phyloP scores from a whole-genome alignment of 1,284 basidiomycete species.

The Sanguinoderma infundibulare region DNA sequence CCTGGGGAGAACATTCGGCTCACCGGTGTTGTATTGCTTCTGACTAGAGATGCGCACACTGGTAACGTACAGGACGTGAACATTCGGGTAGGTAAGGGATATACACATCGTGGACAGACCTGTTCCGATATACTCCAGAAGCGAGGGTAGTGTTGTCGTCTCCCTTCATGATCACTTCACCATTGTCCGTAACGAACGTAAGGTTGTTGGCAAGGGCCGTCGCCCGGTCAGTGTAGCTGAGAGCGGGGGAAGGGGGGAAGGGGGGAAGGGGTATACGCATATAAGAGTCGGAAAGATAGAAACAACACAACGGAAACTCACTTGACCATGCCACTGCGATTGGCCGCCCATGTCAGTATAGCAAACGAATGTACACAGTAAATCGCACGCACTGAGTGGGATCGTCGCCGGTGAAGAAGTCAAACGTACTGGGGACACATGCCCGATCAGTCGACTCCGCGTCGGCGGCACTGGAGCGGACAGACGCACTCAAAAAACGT shows the following conservation, averaged over 20 bases:
- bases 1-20: neutral
- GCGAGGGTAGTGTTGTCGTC: slow-evolving; percentile 63
- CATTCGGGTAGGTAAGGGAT: neutral
- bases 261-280: neutral
- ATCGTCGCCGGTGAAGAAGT: slow-evolving; percentile 63
- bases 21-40: slow-evolving; percentile 61
- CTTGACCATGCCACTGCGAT: slow-evolving; percentile 61
- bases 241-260: neutral
- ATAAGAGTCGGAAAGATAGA: too few relatives aligned
- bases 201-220: slow-evolving; percentile 53
- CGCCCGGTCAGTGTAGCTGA: slow-evolving; percentile 55
- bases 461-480: too few relatives aligned
- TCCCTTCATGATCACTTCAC: slow-evolving; percentile 73
- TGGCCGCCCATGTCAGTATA: slow-evolving; percentile 20
- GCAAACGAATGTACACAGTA: neutral
- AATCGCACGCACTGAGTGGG: slow-evolving; percentile 61
- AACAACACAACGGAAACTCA: slow-evolving; percentile 38
- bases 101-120: slow-evolving; percentile 42
- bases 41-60: slow-evolving; percentile 67
- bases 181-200: slow-evolving; percentile 57
- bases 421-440: slow-evolving; percentile 48
- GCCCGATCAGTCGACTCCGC: slow-evolving; percentile 6
- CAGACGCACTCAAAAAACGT: slow-evolving; percentile 42
- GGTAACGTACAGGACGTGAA: neutral
- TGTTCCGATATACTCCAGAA: slow-evolving; percentile 56